Percentiles rank a stretch among this genome's conserved stretches.
Conservation (phyloP, 805 yeast species). For the Hanseniaspora jakobsenii region DNA sequence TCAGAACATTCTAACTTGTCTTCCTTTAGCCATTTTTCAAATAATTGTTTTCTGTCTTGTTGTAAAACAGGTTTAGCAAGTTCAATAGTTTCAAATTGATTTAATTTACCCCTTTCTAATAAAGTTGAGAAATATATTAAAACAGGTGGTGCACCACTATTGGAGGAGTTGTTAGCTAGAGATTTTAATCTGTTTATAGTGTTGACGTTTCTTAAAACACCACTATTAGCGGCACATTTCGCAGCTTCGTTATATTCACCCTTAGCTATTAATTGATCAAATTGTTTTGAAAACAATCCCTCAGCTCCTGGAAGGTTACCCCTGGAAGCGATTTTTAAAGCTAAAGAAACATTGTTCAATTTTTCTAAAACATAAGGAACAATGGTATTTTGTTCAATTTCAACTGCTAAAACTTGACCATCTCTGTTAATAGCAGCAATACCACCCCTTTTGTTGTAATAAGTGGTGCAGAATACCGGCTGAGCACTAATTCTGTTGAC, state of each 20-base stretch:
- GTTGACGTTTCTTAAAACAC: conserved; percentile 83
- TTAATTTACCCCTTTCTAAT: conserved; percentile 83
- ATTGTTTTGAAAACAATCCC: conserved; percentile 77
- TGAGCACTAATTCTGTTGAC: conserved; percentile 94
- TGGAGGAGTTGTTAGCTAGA: conserved; percentile 78
- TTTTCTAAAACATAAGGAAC: conserved; percentile 82
- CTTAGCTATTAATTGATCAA: conserved; percentile 65
- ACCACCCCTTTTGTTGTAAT: conserved; percentile 64
- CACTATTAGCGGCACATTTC: conserved; percentile 89
- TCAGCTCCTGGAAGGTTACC: conserved; percentile 98
- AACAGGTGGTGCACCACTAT: conserved; percentile 84
- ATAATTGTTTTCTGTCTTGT: conserved; percentile 83
- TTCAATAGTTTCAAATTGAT: conserved; percentile 86
- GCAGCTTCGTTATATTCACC: conserved; percentile 92
- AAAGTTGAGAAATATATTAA: conserved; percentile 83
- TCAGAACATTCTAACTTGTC: conserved; percentile 91
- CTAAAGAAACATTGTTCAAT: conserved; percentile 75
- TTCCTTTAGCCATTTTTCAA: conserved; percentile 94
- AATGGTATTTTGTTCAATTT: conserved; percentile 69
- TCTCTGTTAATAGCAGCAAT: conserved; percentile 84
- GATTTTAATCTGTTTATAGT: conserved; percentile 87
- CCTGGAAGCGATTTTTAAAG: conserved; percentile 78
- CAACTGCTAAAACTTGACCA: conserved; percentile 91
- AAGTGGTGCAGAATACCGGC: conserved; percentile 80
- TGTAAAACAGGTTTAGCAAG: conserved; percentile 90